Base-by-base conservation (phyloP, 257 asterid species). In the Ajuga chamaepitys region DNA sequence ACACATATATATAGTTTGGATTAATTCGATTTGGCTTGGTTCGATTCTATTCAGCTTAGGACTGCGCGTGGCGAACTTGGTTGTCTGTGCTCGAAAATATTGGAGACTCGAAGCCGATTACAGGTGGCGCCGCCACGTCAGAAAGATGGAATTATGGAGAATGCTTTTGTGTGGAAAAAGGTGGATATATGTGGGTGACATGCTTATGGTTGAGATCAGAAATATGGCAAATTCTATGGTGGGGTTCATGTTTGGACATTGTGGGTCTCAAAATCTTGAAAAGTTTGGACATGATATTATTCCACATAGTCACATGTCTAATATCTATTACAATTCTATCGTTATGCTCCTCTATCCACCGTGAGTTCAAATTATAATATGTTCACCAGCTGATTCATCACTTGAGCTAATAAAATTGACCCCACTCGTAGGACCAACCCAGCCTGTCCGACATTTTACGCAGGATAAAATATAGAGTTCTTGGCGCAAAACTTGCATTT, bases 121-220 rank as follows among this genome's bases (percentile, higher is more conserved):
- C 68, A 62, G 44, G 56, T 62, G 56, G 68, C 44, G 42, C 67
- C 28, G 26, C 55, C 52, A 40, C 41, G 66, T 60, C 53, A 59
- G 21, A 47, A 32, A 16, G 30, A 28, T 50, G 70, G 20, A n/a
- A 1, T 5, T 21, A 11, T 11, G 8, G 10, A 48, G 37, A 50
- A 65, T 34, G 14, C 1, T 25, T 5, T 48, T 22, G 64, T 42
- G 71, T 48, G 71, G 17, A 28, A 52, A 14, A 42, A 61, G 41
- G 61, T 30, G 9, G 11, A 0, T 28, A 22, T 24, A 22, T 22
- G 74, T 70, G 75, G 53, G 42, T 28, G 46, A 22, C 72, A 54
- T 55, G 41, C 55, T 9, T 38, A 13, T n/a, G 61, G 24, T 48
- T 22, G 62, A 13, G 28, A 40, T 13, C 0, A 11, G 35, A n/a